These are phyloP conservation scores for Euptelea pleiosperma DNA, from an alignment of 164 flowering plant species.

Conservation along the genomic window DNA sequence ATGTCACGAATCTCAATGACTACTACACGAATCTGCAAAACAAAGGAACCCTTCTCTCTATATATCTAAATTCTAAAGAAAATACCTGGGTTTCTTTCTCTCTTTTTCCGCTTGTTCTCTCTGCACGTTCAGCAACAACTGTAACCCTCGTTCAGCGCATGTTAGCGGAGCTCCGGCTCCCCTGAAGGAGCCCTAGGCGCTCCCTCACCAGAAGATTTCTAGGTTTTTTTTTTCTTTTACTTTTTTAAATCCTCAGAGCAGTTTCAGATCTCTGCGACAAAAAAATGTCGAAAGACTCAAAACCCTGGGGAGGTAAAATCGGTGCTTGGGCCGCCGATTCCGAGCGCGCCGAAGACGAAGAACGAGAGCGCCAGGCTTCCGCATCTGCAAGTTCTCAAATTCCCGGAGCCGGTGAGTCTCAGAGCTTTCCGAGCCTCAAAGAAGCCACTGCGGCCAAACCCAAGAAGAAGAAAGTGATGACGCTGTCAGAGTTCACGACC, in stretches of 20 bases:
- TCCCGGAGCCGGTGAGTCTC: constrained; percentile 28
- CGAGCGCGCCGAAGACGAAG: constrained; percentile 36
- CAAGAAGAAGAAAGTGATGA: constrained; percentile 61
- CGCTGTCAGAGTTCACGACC: constrained; percentile 41
- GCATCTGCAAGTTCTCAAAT: constrained; percentile 29
- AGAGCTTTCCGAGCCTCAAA: constrained; percentile 46
- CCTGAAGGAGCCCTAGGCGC: constrained; percentile 32
- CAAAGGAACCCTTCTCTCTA: too few species aligned
- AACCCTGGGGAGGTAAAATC: constrained; percentile 25
- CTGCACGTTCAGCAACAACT: too few species aligned
- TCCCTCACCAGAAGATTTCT: neutral
- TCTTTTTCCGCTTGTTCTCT: too few species aligned
- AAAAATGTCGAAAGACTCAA: constrained; percentile 32
- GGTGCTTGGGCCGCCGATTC: constrained; percentile 43
- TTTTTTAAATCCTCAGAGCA: neutral
- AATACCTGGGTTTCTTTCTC: too few species aligned
- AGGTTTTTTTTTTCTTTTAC: neutral
- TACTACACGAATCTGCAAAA: too few species aligned
- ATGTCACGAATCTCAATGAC: too few species aligned
- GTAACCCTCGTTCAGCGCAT: constrained; percentile 22
- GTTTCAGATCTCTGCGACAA: constrained; percentile 11
- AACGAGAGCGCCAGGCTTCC: constrained; percentile 13
- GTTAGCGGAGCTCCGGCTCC: constrained; percentile 54
- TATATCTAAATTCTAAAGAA: too few species aligned
- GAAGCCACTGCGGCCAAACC: constrained; percentile 47